Base-by-base conservation (phyloP, 2,329 filamentous ascomycete species). In the Elsinoe ampelina region DNA sequence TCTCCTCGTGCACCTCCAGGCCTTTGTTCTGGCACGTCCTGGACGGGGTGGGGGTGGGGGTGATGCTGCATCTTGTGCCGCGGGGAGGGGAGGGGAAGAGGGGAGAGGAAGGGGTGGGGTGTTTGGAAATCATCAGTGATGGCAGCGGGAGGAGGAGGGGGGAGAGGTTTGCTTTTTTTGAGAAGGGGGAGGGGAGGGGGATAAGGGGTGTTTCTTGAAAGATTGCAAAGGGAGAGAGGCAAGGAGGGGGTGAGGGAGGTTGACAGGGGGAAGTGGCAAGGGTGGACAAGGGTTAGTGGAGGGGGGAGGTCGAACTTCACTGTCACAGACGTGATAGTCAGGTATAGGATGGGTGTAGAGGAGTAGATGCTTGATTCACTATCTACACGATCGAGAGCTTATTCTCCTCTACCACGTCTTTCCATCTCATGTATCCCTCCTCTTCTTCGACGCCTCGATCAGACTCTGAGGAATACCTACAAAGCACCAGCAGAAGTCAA, bases 81-180 rank as follows among this genome's bases (percentile, higher is more conserved):
- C 57, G 38, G 20, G 58, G 22, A 11, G 52, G 54, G 41, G 35
- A 60, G 59, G 41, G 43, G 34, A 34, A 54, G 50, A 58, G 51
- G 58, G 60, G 61, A 20, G 61, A 63, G 5, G 61, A 68, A 54
- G 63, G 66, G 61, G 68, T 68, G 34, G 64, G 64, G 50, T 71
- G 76, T 20, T 32, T 76, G 2, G 75, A 77, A 62, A 66, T 77
- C 11, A n/a, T 77, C 58, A 62, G 64, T 34, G 75, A 77, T 66
- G 62, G 73, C 52, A 66, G 62, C 57, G 70, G 62, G 12, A 64
- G 63, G 7, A 64, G 72, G 45, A 63, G 64, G 30, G 73, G 73
- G 30, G 73, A 73, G 4, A 66, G 61, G 13, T 77, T 74, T 73
- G 70, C 59, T 8, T 61, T 59, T 1, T 65, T 67, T 51, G 47